Evolutionary conservation across 2,329 filamentous ascomycete species (phyloP).

Genomic region (Drechslerella coelobrocha): DNA sequence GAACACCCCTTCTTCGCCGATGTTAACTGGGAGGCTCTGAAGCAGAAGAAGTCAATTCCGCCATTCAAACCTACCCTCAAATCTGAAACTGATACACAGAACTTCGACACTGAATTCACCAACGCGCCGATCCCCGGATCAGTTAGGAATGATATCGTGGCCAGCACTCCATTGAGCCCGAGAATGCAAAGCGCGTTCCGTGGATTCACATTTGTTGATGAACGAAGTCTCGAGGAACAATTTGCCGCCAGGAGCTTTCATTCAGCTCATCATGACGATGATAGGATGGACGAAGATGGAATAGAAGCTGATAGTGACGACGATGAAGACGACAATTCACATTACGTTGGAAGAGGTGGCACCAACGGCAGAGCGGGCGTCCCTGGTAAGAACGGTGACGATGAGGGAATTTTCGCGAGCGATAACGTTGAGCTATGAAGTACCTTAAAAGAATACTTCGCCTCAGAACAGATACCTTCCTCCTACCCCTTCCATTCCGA

Average conservation of each 20-base stretch:
- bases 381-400: conserved; percentile 65
- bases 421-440: conserved; percentile 70
- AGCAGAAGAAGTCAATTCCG: conserved; percentile 89
- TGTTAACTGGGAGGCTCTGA: conserved; percentile 86
- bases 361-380: conserved; percentile 70
- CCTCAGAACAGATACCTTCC: conserved; percentile 14
- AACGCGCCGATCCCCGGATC: conserved; percentile 88
- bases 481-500: conserved; percentile 8
- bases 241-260: conserved; percentile 72
- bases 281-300: conserved; percentile 60
- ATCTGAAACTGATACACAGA: conserved; percentile 93
- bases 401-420: conserved; percentile 70
- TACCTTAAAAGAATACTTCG: conserved; percentile 1
- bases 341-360: conserved; percentile 61
- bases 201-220: conserved; percentile 98
- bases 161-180: conserved; percentile 89
- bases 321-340: conserved; percentile 59
- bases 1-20: conserved; percentile 92
- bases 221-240: conserved; percentile 89
- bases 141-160: conserved; percentile 78
- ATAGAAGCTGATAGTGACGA: conserved; percentile 55
- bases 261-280: conserved; percentile 64
- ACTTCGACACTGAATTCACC: conserved; percentile 98
- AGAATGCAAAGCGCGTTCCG: conserved; percentile 98
- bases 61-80: conserved; percentile 98